Base-by-base conservation (phyloP, 345 rosid species). In the Populus pruinosa region DNA sequence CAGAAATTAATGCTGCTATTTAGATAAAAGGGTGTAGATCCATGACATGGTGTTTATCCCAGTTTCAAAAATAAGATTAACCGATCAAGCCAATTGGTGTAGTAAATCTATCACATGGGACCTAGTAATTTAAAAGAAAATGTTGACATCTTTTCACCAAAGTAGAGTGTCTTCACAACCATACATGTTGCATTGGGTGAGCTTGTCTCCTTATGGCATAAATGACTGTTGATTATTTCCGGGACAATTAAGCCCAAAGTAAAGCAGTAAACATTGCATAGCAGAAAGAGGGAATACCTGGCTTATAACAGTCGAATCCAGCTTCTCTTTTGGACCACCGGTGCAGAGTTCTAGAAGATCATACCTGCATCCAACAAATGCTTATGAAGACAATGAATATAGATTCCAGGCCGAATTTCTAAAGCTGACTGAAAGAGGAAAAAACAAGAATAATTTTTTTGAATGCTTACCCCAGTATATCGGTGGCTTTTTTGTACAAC, bases 281-380 rank as follows among this genome's bases (percentile, higher is more conserved):
- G 59, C 69, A 29, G 61, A 69, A 73, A 67, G 1, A 47, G 66
- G 76, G 65, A 35, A 63, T 80, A 92, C 99, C 99, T 94, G 99
- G 88, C 99, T 91, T 79, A 96, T 86, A 72, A 96, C 91, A 2
- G 99, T 96, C 2, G 98, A 91, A 88, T 94, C 94, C 33, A 96
- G 89, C 85, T 93, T 96, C 81, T 96, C 97, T 83, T 92, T 96
- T 9, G 99, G 99, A 68, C 99, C 99, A 82, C 77, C 89, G 81
- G 80, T 76, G 84, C 99, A 94, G 84, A 96, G 77, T 53, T 96
- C 94, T n/a, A 96, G 87, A 83, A 96, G 93, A 90, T 96, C 96
- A 88, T 85, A 96, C 75, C 99, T 96, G 86, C 75, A 83, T 1
- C 71, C 66, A 80, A 78, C 72, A 84, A 39, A 61, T 35, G 21